Conservation (phyloP, 352 stramenopile species). For the Phytophthora multivora region DNA sequence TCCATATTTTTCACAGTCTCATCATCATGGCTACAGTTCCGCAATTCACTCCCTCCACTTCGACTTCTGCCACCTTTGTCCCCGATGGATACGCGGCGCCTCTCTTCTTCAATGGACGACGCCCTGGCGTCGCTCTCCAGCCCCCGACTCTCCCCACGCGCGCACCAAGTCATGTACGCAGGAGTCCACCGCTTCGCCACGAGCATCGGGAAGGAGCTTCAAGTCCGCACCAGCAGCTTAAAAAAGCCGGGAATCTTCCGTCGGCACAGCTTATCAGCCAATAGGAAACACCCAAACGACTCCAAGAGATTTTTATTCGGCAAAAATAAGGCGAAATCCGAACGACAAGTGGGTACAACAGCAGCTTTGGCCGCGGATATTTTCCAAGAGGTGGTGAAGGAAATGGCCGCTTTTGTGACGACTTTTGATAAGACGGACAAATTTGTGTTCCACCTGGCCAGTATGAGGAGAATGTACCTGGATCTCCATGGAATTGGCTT, state of each 20-base stretch:
- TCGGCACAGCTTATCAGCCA: constrained; percentile 11
- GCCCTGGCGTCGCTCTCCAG: no score
- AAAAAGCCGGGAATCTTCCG: constrained; percentile 8
- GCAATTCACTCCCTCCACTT: no score
- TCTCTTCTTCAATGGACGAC: no score
- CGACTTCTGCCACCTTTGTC: no score
- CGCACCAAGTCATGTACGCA: not conserved
- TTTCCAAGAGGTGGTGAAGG: constrained; percentile 14
- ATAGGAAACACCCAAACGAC: constrained; percentile 14
- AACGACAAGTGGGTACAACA: not conserved
- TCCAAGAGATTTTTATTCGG: not conserved
- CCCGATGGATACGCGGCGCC: no score
- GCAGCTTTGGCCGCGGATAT: not conserved
- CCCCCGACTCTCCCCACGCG: no score
- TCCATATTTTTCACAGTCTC: no score
- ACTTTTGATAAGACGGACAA: constrained; percentile 24
- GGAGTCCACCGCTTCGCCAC: not conserved
- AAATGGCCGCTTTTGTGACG: not conserved
- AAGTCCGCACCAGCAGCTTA: not conserved
- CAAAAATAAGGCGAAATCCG: constrained; percentile 5
- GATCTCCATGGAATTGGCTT: constrained; percentile 5
- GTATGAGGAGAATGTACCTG: constrained; percentile 26
- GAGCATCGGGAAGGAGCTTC: not conserved
- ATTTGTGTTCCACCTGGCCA: constrained; percentile 31
- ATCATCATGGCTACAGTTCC: no score